Conservation (phyloP, 768 basidiomycete species). For the Trametes meyenii region DNA sequence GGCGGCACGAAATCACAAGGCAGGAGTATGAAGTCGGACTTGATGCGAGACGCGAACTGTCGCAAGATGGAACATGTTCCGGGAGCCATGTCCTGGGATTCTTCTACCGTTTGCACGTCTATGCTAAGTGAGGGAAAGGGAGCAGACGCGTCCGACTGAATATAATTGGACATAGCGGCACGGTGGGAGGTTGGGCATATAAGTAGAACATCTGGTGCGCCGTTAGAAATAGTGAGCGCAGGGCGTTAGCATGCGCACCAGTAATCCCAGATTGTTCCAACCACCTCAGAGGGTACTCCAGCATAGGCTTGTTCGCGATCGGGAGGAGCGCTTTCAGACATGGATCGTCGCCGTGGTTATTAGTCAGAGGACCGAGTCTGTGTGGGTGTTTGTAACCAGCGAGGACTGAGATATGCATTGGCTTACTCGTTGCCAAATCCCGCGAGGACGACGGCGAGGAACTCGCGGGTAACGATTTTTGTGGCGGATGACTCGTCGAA, state of each 20-base stretch:
- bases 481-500: constrained; percentile 52
- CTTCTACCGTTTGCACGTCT: constrained; percentile 81
- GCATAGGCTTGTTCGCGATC: constrained; percentile 84
- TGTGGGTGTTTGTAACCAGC: not conserved
- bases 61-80: constrained; percentile 79
- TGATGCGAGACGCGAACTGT: constrained; percentile 75
- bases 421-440: constrained; percentile 91
- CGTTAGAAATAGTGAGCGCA: constrained; percentile 8
- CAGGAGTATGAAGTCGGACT: constrained; percentile 84
- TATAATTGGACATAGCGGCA: constrained; percentile 76
- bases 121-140: constrained; percentile 66
- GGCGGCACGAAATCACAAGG: constrained; percentile 92
- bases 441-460: constrained; percentile 84
- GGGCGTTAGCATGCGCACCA: constrained; percentile 48
- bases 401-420: not conserved
- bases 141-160: constrained; percentile 73
- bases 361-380: constrained; percentile 74
- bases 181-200: constrained; percentile 83
- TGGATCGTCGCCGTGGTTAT: constrained; percentile 75
- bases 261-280: constrained; percentile 83
- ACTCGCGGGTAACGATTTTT: constrained; percentile 67
- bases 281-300: constrained; percentile 85
- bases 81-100: constrained; percentile 61
- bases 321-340: constrained; percentile 89
- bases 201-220: constrained; percentile 72